phyloP scores from a whole-genome alignment of 2,329 filamentous ascomycete genomes.

The Hypoxylon sp. region DNA sequence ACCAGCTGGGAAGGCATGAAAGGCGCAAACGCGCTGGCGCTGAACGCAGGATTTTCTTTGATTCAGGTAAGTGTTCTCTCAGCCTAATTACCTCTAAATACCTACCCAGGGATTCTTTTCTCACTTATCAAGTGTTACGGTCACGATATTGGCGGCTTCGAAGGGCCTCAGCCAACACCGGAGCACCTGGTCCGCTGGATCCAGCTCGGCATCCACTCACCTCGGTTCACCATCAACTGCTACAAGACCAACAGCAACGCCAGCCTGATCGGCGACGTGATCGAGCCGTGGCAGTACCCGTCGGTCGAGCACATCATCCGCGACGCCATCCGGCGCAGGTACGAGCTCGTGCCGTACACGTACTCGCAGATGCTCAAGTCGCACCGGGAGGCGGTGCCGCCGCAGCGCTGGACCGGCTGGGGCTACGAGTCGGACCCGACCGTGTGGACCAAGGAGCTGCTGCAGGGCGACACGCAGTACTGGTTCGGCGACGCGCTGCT shows the following conservation, averaged over 20 bases:
- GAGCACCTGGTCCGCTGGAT: constrained; percentile 78
- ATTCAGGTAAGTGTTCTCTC: constrained; percentile 58
- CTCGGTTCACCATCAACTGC: constrained; percentile 79
- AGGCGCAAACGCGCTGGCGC: constrained; percentile 72
- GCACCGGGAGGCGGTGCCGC: constrained; percentile 67
- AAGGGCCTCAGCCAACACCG: constrained; percentile 74
- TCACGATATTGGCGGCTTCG: constrained; percentile 79
- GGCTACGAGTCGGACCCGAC: constrained; percentile 72
- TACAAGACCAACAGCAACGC: constrained; percentile 75
- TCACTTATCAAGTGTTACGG: constrained; percentile 62
- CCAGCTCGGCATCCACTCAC: constrained; percentile 73
- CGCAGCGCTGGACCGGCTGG: constrained; percentile 78
- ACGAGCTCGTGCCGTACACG: constrained; percentile 75
- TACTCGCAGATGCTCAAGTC: constrained; percentile 71
- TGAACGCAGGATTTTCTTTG: constrained; percentile 73
- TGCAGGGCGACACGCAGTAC: constrained; percentile 73
- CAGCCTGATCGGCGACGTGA: constrained; percentile 74
- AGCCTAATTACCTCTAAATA: background rate
- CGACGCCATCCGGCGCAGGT: constrained; percentile 72
- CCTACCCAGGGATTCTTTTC: background rate
- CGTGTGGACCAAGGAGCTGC: constrained; percentile 69
- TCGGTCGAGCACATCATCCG: constrained; percentile 69
- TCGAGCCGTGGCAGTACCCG: constrained; percentile 81
- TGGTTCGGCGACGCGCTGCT: constrained; percentile 75
- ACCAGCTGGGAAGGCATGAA: constrained; percentile 78